Evolutionary conservation across 441 rosid species (phyloP), one percentile per base, ranked within the genome.

Genomic region (Croton laevigatus): DNA sequence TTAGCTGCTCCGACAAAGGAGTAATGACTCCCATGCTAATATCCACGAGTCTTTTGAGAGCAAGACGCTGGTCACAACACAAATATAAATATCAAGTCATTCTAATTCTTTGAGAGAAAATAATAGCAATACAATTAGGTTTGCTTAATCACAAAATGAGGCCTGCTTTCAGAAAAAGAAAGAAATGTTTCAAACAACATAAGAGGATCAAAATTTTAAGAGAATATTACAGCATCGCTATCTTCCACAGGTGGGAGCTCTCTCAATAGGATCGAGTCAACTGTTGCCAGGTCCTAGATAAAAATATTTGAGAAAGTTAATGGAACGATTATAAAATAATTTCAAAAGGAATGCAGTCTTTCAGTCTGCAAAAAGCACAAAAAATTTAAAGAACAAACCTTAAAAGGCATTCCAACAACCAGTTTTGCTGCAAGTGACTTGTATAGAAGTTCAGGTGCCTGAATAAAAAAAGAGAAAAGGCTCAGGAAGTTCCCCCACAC

Each of bases 1-100:
- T 94, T 59, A 94, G 88, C 79, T 94, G 98, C 81, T 94, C 98
- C 14, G 97, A 85, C 74, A 94, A 80, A 76, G 98, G 98, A 62
- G 87, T 71, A 72, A 91, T 87, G 22, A 94, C 87, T 54, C 98
- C 98, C 97, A 94, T 89, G 78, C 97, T 94, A 69, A 90, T 78
- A 71, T 91, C 98, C 42, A 91, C 81, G 89, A 94, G 79, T 80
- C 98, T 80, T 77, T 89, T 91, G 73, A 94, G 98, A 74, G 97
- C 90, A 46, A 94, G 85, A 68, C 96, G 85, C 97, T 94, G 90
- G 40, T 71, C 60, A 82, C n/a, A 51, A 66, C 3, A 72, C 19
- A 80, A 75, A 57, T 44, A 40, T 66, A 8, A 65, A 38, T 19
- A 71, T 49, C 32, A 68, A 59, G 59, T 64, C 34, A 78, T 75